These are phyloP conservation scores for Claviceps purpurea DNA, from an alignment of 2,329 filamentous ascomycete species.

Conservation along the genomic window DNA sequence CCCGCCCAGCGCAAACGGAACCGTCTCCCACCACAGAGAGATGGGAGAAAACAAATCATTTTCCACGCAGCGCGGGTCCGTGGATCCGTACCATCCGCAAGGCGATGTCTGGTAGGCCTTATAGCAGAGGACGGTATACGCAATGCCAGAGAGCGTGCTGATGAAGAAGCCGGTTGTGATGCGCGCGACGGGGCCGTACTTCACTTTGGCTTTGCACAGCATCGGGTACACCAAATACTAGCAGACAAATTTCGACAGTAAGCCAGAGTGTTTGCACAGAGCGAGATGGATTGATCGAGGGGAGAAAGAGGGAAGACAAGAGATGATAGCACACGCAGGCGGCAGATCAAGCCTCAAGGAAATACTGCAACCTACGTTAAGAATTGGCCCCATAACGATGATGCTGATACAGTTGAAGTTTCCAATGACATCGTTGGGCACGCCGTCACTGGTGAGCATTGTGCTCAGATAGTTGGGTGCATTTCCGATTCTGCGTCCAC, in stretches of 20 bases:
- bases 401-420: slow-evolving; percentile 48
- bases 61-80: slow-evolving; percentile 11
- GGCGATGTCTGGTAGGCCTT: slow-evolving; percentile 43
- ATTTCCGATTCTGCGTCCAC: slow-evolving; percentile 17
- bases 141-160: slow-evolving; percentile 36
- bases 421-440: slow-evolving; percentile 46
- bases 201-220: slow-evolving; percentile 35
- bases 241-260: too few species aligned
- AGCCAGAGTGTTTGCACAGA: too few species aligned
- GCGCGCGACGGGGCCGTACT: slow-evolving; percentile 44
- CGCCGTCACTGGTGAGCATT: slow-evolving; percentile 32
- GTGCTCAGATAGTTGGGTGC: slow-evolving; percentile 24
- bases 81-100: slow-evolving; percentile 23
- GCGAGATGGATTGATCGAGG: background rate
- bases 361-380: slow-evolving; percentile 8
- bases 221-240: slow-evolving; percentile 37
- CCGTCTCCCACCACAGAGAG: slow-evolving; percentile 13
- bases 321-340: too few species aligned
- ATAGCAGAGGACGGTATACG: slow-evolving; percentile 41
- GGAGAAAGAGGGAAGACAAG: background rate
- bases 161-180: slow-evolving; percentile 44
- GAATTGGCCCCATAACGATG: slow-evolving; percentile 29
- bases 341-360: too few species aligned
- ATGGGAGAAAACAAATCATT: slow-evolving; percentile 13
- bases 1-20: slow-evolving; percentile 15